Base-by-base conservation (phyloP, 179 eudicot genomes). In the Monotropa hypopitys region DNA sequence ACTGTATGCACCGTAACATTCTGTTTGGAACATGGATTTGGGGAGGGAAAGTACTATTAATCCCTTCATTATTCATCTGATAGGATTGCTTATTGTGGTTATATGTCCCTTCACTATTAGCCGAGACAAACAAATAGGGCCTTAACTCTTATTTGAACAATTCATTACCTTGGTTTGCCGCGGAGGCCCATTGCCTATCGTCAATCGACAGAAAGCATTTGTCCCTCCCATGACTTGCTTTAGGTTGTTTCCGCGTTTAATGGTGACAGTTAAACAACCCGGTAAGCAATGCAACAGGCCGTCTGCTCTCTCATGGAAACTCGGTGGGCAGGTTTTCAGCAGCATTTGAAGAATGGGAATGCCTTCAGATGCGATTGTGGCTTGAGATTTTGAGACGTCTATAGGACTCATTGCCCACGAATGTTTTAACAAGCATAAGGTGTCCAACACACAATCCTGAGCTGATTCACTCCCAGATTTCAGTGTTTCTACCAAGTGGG, bases 291-390 rank as follows among this genome's bases (percentile, higher is more conserved):
- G 87, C 85, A 91, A 83, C 53, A 91, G 78, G 87, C 84, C 83
- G 56, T 85, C 91, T 69, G 92, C 85, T 81, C 91, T 91, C 12
- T 91, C 96, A 9, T 84, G 93, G 78, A 89, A 89, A 80, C 90
- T 81, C 10, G 93, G 91, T 16, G 91, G 93, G 77, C 93, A 85
- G 50, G 90, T 88, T 81, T 87, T 88, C 86, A 89, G 78, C 54
- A 91, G 88, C 88, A 77, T 79, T 83, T 91, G 96, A 77, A 91
- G 82, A 80, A 84, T 80, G n/a, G 96, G 96, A 73, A 91, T 87
- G 67, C 90, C 92, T 84, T 91, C 96, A 53, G 93, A 85, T 56
- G 92, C 91, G 63, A 87, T 83, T 79, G 78, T 80, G 38, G 91
- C 82, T 80, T 90, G 92, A 67, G 96, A 86, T 80, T 83, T 88